Conservation (phyloP, 305 asterid genomes). For the Solanum chacoense region DNA sequence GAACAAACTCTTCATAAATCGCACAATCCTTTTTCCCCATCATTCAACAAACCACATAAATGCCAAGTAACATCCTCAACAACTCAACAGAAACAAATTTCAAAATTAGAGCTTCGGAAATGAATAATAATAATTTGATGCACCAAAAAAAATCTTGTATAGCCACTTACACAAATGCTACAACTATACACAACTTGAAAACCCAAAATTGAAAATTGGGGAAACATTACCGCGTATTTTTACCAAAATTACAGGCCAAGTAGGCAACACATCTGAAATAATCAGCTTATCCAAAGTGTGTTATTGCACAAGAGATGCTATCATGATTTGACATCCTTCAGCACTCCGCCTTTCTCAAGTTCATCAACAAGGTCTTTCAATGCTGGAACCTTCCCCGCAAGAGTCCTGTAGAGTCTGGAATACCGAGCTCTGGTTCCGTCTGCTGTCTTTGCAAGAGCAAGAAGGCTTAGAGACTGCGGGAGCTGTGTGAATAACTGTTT, state of each 20-base stretch:
- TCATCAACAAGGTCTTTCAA: conserved; percentile 83
- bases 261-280: background rate
- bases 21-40: background rate
- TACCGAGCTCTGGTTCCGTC: conserved; percentile 95
- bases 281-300: background rate
- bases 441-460: conserved; percentile 85
- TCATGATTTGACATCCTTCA: conserved; percentile 45
- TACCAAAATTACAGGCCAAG: background rate
- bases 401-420: conserved; percentile 84
- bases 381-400: conserved; percentile 97
- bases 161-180: background rate
- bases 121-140: background rate
- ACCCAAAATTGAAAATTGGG: background rate
- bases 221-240: background rate
- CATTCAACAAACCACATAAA: background rate
- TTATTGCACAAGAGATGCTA: conserved; percentile 1
- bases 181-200: background rate
- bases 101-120: background rate
- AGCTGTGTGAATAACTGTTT: conserved; percentile 64
- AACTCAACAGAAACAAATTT: background rate
- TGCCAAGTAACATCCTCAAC: background rate
- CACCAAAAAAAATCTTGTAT: background rate
- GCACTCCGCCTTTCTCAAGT: conserved; percentile 82
- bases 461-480: conserved; percentile 80
- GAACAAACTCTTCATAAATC: background rate